These are phyloP conservation scores for Astraeus odoratus DNA, from an alignment of 768 basidiomycete species.

Conservation along the genomic window DNA sequence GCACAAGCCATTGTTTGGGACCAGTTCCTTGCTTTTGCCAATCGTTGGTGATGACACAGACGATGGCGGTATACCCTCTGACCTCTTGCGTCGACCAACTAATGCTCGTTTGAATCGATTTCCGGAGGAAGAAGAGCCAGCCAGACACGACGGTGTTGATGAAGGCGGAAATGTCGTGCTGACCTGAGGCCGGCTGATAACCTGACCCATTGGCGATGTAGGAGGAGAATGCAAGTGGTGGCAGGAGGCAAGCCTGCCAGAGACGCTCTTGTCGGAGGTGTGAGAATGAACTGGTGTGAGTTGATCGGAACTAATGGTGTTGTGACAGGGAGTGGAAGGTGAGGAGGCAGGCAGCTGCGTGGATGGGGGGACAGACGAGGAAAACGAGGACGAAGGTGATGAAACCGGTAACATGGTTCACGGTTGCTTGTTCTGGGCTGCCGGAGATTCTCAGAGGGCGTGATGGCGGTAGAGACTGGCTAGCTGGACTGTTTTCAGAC, in stretches of 20 bases:
- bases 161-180: conserved; percentile 18
- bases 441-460: conserved; percentile 17
- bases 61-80: conserved; percentile 15
- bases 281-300: conserved; percentile 29
- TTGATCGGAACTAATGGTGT: conserved; percentile 38
- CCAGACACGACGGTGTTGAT: conserved; percentile 20
- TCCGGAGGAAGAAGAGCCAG: conserved; percentile 17
- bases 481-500: conserved; percentile 15
- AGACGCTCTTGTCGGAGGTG: conserved; percentile 27
- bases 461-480: conserved; percentile 13
- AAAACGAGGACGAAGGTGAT: conserved; percentile 39
- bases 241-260: conserved; percentile 20
- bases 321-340: conserved; percentile 33
- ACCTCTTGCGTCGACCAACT: conserved; percentile 28
- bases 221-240: conserved; percentile 21
- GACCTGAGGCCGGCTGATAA: conserved; percentile 27
- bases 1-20: conserved; percentile 12
- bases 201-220: conserved; percentile 27
- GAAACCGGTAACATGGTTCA: conserved; percentile 35
- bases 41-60: conserved; percentile 13
- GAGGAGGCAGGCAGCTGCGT: conserved; percentile 32
- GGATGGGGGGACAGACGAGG: conserved; percentile 36
- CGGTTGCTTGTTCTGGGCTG: conserved; percentile 32
- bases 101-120: conserved; percentile 26
- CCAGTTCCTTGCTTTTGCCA: conserved; percentile 15